phyloP scores from a whole-genome alignment of 768 basidiomycete genomes.

The Xanthoconium purpureum region DNA sequence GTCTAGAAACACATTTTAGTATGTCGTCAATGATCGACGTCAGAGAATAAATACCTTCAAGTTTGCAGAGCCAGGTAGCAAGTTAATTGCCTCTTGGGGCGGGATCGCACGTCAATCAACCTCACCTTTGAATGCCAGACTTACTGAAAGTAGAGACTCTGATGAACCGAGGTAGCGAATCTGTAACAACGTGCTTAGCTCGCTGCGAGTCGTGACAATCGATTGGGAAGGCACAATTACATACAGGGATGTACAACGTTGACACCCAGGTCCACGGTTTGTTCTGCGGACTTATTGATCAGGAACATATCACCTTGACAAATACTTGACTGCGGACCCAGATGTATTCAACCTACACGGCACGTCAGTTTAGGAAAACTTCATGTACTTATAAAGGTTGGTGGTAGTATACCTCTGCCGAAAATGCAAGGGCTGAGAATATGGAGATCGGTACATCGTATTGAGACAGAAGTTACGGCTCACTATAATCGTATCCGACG shows the following conservation, averaged over 20 bases:
- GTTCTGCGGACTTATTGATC: neutral
- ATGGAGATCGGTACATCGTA: neutral
- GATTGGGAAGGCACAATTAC: neutral
- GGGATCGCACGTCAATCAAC: neutral
- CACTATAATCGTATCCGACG: neutral
- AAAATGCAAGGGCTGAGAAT: neutral
- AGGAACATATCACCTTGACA: neutral
- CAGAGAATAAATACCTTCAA: neutral
- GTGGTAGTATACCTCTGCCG: neutral
- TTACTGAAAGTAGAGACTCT: neutral
- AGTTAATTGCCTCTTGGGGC: slow-evolving; percentile 1
- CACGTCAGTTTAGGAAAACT: neutral
- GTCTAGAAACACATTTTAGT: neutral
- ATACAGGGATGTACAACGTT: slow-evolving; percentile 4
- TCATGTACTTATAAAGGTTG: too few relatives aligned
- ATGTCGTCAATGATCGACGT: neutral
- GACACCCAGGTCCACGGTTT: slow-evolving; percentile 12
- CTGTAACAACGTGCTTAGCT: neutral
- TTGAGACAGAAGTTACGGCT: neutral
- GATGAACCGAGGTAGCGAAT: slow-evolving; percentile 11
- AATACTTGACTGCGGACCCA: slow-evolving; percentile 1
- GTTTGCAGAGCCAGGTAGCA: neutral
- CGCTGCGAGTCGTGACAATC: neutral
- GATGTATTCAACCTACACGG: slow-evolving; percentile 7
- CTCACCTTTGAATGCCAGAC: neutral